Evolutionary conservation across 2,329 filamentous ascomycete genomes (phyloP), one percentile per base, ranked within the genome.

Genomic region (Xylaria sp.): DNA sequence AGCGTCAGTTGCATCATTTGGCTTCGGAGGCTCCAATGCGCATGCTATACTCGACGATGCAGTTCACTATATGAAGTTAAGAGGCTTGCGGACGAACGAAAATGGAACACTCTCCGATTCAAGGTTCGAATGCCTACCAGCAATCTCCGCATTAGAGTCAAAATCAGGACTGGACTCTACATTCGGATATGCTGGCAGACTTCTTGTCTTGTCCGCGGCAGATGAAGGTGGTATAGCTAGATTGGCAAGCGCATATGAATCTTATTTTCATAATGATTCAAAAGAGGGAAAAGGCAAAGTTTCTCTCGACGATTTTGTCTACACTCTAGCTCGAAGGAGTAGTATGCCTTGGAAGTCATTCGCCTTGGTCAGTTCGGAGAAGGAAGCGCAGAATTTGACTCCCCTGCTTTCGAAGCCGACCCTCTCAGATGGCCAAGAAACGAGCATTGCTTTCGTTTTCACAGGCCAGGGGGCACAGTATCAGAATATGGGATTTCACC

Each of bases 41-140:
- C 49, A 53, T 10, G 28, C 17, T 4, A 38, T 59, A 9, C 40
- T 59, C n/a, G 57, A 59, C 31, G 57, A 46, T 33, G 40, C 57
- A n/a, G 17, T 46, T 33, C 17, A 46, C 7, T 59, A 46, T 46
- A n/a, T 59, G 23, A 23, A 20, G 1, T 26, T 51, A 23, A 23
- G 48, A 28, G 11, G 11, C 28, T 28, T 51, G 3, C 1, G 42
- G 42, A 46, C n/a, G 17, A n/a, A 46, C 17, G 9, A 6, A 40
- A 40, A 40, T 15, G 36, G 11, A 40, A 4, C 36, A 15, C 36
- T 15, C 36, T 15, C 36, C 5, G 3, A 40, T 40, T 40, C 36
- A 13, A 40, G 36, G 5, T 40, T 40, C 36, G 36, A 33, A 33
- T 10, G 11, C 36, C 13, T 15, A 40, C 4, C 36, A 40, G 11